Conservation (phyloP, 1,139 yeast genomes). For the Candida tropicalis region DNA sequence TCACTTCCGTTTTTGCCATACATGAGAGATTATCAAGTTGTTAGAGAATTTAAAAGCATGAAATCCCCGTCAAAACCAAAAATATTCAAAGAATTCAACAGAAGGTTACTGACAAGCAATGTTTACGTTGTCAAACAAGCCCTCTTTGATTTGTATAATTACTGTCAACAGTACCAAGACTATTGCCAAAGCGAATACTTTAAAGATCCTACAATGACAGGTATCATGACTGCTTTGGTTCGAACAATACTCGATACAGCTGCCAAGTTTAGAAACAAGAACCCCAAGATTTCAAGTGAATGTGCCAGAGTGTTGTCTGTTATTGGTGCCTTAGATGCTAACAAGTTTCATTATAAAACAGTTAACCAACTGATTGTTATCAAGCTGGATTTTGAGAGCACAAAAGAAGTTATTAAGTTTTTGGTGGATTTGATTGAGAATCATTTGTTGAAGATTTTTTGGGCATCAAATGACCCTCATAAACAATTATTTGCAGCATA, state of each 20-base stretch:
- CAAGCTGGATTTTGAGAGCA: constrained; percentile 62
- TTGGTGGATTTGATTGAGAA: constrained; percentile 67
- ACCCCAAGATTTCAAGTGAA: constrained; percentile 52
- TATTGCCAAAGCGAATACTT: constrained; percentile 47
- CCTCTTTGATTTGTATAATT: constrained; percentile 62
- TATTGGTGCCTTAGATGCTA: constrained; percentile 79
- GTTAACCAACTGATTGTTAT: constrained; percentile 49
- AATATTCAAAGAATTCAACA: constrained; percentile 51
- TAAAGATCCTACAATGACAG: constrained; percentile 31
- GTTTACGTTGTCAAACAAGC: constrained; percentile 80
- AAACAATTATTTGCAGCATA: constrained; percentile 83
- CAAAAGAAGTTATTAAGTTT: constrained; percentile 65
- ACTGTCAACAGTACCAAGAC: constrained; percentile 49
- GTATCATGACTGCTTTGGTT: constrained; percentile 46
- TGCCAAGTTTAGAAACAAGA: constrained; percentile 54
- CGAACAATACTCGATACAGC: constrained; percentile 62
- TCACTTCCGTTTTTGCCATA: constrained; percentile 52
- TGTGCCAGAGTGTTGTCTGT: constrained; percentile 74
- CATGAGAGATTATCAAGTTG: constrained; percentile 29
- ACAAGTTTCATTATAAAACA: constrained; percentile 54
- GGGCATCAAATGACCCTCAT: constrained; percentile 88
- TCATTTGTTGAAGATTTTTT: constrained; percentile 74
- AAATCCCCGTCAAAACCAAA: constrained; percentile 33
- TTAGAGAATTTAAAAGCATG: constrained; percentile 24
- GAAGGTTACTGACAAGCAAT: constrained; percentile 68